Evolutionary conservation across 2,329 filamentous ascomycete genomes (phyloP), one percentile per base, ranked within the genome.

Genomic region (Plectosphaerella cucumerina): DNA sequence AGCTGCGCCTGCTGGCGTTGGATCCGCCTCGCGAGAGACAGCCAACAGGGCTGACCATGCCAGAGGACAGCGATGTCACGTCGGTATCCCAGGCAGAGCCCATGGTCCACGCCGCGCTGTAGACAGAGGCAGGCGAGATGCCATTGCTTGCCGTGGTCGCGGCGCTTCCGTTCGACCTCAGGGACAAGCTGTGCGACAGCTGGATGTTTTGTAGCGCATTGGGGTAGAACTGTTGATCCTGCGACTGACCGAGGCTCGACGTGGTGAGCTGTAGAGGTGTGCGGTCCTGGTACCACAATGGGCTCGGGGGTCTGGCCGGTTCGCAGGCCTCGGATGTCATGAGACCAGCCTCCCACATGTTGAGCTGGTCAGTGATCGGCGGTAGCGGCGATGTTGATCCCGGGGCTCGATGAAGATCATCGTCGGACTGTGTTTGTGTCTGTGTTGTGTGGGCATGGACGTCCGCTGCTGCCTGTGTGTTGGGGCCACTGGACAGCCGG

Each of bases 121-220:
- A 77, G 26, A 68, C 68, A 9, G 77, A 79, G 35, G 73, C 62
- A 10, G 77, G 74, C 6, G 77, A 80, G 48, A 80, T 68, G 26
- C 70, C 66, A 54, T 69, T 67, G 60, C 69, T 68, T 50, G 67
- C 60, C 44, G 64, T 66, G 65, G 65, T 65, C 53, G 67, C 53
- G 59, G 66, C 67, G 47, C 62, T 70, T 11, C 69, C 64, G 6
- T 68, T 77, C 6, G 75, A 78, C 46, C 75, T 66, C 31, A 78
- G 70, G 9, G 75, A 78, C 6, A 71, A 72, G 59, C 73, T 77
- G 1, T 73, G 75, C 3, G 71, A 73, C 23, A 78, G 64, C 39
- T 66, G 62, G 57, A 71, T 76, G 60, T 31, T 31, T 31, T 31
- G 26, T 31, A 31, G 26, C 3, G 26, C 26, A 11, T 9, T 31